Percentiles rank a stretch among this genome's conserved stretches.
These are phyloP conservation scores for Bryoerythrophyllum caledonicum DNA, from an alignment of 225 moss, liverwort and hornwort species.

Conservation along the genomic window DNA sequence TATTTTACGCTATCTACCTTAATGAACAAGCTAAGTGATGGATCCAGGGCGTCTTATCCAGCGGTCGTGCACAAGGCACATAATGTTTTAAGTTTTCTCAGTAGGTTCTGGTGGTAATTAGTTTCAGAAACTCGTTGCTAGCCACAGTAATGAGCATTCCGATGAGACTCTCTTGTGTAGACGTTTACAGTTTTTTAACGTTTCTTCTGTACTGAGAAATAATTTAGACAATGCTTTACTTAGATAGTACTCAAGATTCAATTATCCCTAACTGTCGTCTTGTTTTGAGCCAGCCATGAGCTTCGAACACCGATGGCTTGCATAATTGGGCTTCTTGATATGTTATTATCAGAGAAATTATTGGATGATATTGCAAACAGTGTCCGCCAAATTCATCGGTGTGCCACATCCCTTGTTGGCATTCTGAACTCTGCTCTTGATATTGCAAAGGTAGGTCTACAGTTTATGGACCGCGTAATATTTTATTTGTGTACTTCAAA, in stretches of 20 bases:
- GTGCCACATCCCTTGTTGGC: slow-evolving; percentile 61
- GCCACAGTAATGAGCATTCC: neutral
- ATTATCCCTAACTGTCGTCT: neutral
- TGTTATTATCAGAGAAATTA: slow-evolving; percentile 53
- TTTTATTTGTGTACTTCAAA: neutral
- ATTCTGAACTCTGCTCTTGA: slow-evolving; percentile 70
- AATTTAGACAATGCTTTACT: neutral
- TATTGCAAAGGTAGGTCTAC: slow-evolving; percentile 55
- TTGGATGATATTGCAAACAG: slow-evolving; percentile 46
- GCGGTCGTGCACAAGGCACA: neutral
- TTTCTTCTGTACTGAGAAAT: neutral
- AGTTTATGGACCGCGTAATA: neutral
- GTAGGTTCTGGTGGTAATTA: neutral
- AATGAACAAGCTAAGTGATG: neutral
- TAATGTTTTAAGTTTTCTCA: neutral
- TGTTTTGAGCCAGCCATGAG: slow-evolving; percentile 50
- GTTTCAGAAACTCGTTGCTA: neutral
- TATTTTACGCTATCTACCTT: neutral
- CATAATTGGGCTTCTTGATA: slow-evolving; percentile 73
- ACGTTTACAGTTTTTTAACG: neutral
- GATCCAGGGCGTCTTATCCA: neutral
- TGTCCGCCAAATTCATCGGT: slow-evolving; percentile 66
- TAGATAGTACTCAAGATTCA: neutral
- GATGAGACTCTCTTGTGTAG: neutral
- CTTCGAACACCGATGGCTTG: slow-evolving; percentile 71